Base-by-base conservation (phyloP, 352 stramenopile genomes). In the Globisporangium paddicum region DNA sequence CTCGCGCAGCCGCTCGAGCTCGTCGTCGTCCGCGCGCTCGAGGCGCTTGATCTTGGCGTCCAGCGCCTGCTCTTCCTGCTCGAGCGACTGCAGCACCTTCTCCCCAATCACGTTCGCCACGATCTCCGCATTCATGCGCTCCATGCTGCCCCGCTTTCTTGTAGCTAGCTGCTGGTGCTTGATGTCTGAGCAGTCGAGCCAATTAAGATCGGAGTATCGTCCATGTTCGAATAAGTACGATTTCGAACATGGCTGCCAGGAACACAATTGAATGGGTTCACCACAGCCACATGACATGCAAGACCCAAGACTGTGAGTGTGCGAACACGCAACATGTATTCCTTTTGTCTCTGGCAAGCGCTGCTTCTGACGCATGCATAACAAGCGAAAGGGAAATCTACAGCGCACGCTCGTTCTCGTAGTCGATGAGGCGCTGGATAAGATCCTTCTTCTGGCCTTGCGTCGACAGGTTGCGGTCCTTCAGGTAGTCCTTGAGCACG, bases 381-480 rank as follows among this genome's bases (percentile, higher is more conserved):
- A 55, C 5, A 28, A 56, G 34, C 62, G 50, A 60, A 51, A 21
- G 37, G 45, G 21, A 44, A 23, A 50, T 81, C 71, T 93, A 93
- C 76, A 93, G 69, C 61, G 82, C 79, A 40, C 80, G 82, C 64
- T 95, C 82, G 65, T 95, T 86, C 60, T 93, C 82, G 60, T 90
- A 92, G 69, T 94, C 86, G 56, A 94, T 90, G 52, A 96, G 79
- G 40, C 87, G 83, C 75, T 93, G 81, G 65, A 94, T 81, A 11
- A 96, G 79, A 10, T 94, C 86, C 66, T 93, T 94, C 74, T 95
- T 95, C 67, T 96, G 82, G 52, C 87, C 87, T 63, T 96, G 87
- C 45, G 67, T 95, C 25, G 87, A 95, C 56, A 96, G 61, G 11
- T 76, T 57, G 38, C 84, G 80, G 63, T 93, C 79, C 62, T 96